Conservation (phyloP, 2,329 filamentous ascomycete genomes). For the Aureobasidium mangrovei region DNA sequence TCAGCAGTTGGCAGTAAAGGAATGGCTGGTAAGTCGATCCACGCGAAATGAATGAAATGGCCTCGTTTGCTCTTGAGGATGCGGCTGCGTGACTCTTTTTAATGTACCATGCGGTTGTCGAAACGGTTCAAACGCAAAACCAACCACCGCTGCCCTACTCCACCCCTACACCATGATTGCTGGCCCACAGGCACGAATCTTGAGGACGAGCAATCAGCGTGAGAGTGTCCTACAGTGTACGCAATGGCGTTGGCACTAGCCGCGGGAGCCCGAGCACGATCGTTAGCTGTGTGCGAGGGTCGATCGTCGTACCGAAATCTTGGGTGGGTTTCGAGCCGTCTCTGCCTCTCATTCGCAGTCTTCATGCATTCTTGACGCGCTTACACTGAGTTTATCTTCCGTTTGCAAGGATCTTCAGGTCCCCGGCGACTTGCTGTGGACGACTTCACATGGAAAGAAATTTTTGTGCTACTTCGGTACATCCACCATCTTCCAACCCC, state of each 20-base stretch:
- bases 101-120: slow-evolving; percentile 10
- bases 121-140: slow-evolving; percentile 7
- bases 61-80: slow-evolving; percentile 1
- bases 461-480: background rate
- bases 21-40: background rate
- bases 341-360: background rate
- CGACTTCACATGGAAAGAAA: background rate
- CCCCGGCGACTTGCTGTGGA: background rate
- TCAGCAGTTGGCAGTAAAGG: slow-evolving; percentile 9
- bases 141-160: background rate
- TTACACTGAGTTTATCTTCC: slow-evolving; percentile 2
- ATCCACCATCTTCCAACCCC: background rate
- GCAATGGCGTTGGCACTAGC: slow-evolving; percentile 9
- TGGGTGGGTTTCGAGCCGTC: background rate
- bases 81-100: slow-evolving; percentile 6
- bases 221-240: slow-evolving; percentile 3
- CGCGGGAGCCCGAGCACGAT: slow-evolving; percentile 7
- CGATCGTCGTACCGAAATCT: slow-evolving; percentile 7
- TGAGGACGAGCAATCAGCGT: slow-evolving; percentile 2
- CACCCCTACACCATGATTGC: slow-evolving; percentile 3
- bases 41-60: slow-evolving; percentile 5
- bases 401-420: slow-evolving; percentile 3
- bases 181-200: slow-evolving; percentile 6
- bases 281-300: background rate
- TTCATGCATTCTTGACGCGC: background rate